Percentiles rank a stretch among this genome's conserved stretches.
These are phyloP conservation scores for Boletus vermiculosoides DNA, from an alignment of 768 basidiomycete genomes.

Conservation along the genomic window DNA sequence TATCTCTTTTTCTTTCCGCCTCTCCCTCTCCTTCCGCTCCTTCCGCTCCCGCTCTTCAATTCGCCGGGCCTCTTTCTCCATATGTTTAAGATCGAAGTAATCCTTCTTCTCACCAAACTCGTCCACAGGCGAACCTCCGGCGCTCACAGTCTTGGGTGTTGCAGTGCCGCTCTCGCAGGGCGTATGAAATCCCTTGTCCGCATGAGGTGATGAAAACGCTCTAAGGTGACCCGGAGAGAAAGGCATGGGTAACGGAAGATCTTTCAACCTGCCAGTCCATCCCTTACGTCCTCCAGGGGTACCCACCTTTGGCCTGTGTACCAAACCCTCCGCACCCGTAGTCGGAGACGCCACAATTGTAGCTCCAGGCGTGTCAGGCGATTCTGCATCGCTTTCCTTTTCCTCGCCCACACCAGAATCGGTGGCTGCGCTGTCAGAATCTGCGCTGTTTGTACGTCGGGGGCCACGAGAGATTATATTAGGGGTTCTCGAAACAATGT, in stretches of 20 bases:
- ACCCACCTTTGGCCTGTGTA: neutral
- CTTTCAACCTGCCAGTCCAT: conserved; percentile 41
- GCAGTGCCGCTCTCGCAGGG: conserved; percentile 16
- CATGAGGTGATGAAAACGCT: conserved; percentile 9
- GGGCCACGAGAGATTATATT: conserved; percentile 1
- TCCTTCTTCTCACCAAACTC: conserved; percentile 25
- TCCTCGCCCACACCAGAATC: neutral
- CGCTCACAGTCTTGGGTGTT: conserved; percentile 21
- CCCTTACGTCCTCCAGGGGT: conserved; percentile 19
- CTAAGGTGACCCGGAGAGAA: conserved; percentile 15
- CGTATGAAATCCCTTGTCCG: conserved; percentile 8
- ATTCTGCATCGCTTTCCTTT: conserved; percentile 11
- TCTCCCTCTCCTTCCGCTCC: conserved; percentile 39
- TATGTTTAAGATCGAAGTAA: conserved; percentile 33
- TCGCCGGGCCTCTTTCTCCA: conserved; percentile 26
- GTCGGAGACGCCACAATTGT: conserved; percentile 20
- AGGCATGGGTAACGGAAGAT: conserved; percentile 36
- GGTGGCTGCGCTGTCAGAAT: conserved; percentile 7
- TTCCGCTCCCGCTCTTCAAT: conserved; percentile 25
- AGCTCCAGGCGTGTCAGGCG: conserved; percentile 15
- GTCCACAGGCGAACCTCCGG: conserved; percentile 16
- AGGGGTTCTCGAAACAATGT: neutral
- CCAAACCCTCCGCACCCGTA: conserved; percentile 3
- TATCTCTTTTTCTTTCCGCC: conserved; percentile 34
- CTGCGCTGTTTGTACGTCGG: conserved; percentile 11